Conservation (phyloP, 495 filamentous ascomycete genomes). For the Lineolata rhizophorae region DNA sequence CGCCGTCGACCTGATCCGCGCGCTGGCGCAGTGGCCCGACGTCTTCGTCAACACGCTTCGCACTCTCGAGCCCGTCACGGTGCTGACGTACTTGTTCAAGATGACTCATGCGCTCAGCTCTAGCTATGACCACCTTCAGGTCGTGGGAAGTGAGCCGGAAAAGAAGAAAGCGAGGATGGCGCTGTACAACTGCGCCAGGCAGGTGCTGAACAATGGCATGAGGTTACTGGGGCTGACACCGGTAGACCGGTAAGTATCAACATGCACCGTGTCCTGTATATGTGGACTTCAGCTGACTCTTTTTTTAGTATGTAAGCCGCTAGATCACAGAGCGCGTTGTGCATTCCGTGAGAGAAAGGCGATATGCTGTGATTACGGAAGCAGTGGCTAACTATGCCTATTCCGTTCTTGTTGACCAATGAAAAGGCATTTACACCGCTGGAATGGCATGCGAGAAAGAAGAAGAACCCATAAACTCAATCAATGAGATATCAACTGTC, state of each 20-base stretch:
- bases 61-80: constrained; percentile 41
- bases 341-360: no score
- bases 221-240: constrained; percentile 21
- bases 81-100: constrained; percentile 22
- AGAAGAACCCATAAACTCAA: no score
- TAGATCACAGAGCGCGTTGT: no score
- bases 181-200: constrained; percentile 16
- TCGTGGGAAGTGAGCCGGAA: constrained; percentile 14
- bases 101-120: constrained; percentile 18
- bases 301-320: no score
- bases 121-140: constrained; percentile 19
- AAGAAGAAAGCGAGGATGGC: constrained; percentile 17
- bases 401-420: no score
- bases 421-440: no score
- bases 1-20: constrained; percentile 34
- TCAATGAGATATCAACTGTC: no score
- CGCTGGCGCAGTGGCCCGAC: constrained; percentile 40
- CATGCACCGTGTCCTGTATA: no score
- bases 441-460: no score
- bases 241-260: constrained; percentile 18
- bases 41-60: constrained; percentile 36
- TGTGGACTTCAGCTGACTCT: no score
- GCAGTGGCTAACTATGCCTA: no score
- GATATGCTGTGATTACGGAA: no score
- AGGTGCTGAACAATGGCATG: constrained; percentile 22